Base-by-base conservation (phyloP, 2,329 filamentous ascomycete species). In the Hypoxylon sp. region DNA sequence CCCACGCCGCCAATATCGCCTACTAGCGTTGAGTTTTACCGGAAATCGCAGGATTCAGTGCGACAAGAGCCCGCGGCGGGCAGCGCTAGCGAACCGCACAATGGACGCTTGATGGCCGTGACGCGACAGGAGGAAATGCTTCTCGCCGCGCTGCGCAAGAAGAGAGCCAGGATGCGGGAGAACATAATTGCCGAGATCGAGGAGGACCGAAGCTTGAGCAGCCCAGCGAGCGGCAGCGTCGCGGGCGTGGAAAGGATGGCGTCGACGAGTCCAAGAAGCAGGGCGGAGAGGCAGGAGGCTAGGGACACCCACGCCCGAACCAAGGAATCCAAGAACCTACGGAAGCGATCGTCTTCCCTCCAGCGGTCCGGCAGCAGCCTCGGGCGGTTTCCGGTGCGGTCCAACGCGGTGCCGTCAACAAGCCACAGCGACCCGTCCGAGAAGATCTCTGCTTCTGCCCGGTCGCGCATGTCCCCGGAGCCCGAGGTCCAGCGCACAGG, bases 51-150 rank as follows among this genome's bases (percentile, higher is more conserved):
- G 8, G 72, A 75, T 15, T 80, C 80, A 0, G 71, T 78, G 7
- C 72, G 70, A n/a, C 76, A 70, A 30, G 72, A 75, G 22, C 59
- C 71, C 15, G 64, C 65, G 28, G 54, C 61, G 10, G 64, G 50
- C 50, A 71, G 68, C 13, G 59, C 49, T n/a, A 67, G 65, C 34
- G 76, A 73, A 47, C 63, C 64, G 22, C 70, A 72, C 47, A 77
- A 77, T 43, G 77, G 76, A 13, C 81, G 85, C 1, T 77, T 87
- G 56, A 87, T 87, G 81, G 83, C 84, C 1, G 84, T 88, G 17
- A 87, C 85, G 0, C 80, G 78, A 3, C 84, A 87, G 64, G 85
- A 88, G 63, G 84, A 87, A 73, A 82, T 86, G 79, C 77, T 88
- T 0, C 77, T 88, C 3, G 82, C 85, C 1, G 85, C 85, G 2